Evolutionary conservation across 2,329 filamentous ascomycete species (phyloP).

Genomic region (Sarocladium oryzae): DNA sequence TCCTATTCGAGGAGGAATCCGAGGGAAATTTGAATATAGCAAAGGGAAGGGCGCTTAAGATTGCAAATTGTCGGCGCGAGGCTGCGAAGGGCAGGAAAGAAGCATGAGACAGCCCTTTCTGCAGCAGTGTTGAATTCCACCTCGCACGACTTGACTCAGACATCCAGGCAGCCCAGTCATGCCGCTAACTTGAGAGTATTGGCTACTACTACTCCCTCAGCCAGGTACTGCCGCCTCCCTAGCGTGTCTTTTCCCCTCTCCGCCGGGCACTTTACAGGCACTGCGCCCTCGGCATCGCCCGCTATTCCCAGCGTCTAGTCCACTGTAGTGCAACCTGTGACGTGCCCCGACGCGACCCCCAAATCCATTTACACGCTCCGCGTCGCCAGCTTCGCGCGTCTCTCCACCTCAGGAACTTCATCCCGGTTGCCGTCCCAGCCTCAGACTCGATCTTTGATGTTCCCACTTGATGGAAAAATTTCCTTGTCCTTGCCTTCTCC

Average conservation of each 20-base stretch:
- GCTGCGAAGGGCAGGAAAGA: background rate
- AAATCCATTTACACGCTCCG: slow-evolving; percentile 14
- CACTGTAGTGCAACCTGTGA: background rate
- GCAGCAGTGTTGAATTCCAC: background rate
- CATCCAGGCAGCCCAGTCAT: background rate
- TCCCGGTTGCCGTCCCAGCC: background rate
- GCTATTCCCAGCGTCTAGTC: background rate
- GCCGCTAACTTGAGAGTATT: too few relatives aligned
- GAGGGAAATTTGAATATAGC: background rate
- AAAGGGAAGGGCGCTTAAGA: background rate
- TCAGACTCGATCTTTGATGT: background rate
- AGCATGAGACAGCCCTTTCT: slow-evolving; percentile 1
- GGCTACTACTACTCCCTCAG: too few relatives aligned
- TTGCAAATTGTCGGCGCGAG: background rate
- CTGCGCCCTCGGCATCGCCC: background rate
- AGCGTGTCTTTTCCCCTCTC: background rate
- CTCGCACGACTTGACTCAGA: background rate
- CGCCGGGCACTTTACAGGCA: background rate
- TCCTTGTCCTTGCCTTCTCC: background rate
- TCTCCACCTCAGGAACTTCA: slow-evolving; percentile 7
- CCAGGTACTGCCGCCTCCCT: background rate
- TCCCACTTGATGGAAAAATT: background rate
- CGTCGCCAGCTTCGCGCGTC: slow-evolving; percentile 13
- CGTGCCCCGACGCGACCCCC: slow-evolving; percentile 7
- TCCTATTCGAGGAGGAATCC: too few relatives aligned